phyloP scores from a whole-genome alignment of 1,139 yeast genomes.

The Magnusiomyces ingens region DNA sequence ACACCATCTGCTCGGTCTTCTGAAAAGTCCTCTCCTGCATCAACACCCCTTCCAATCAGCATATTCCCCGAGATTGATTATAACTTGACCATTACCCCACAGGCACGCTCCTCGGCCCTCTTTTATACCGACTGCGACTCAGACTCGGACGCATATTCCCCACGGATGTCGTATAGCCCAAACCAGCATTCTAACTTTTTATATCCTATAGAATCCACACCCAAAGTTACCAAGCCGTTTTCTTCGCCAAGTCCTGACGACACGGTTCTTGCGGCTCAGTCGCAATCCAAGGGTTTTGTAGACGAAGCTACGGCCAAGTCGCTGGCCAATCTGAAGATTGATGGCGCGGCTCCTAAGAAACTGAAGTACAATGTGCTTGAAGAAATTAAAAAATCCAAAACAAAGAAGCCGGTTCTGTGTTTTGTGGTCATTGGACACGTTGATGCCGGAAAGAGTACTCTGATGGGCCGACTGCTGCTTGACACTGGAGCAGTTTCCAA shows the following conservation, averaged over 20 bases:
- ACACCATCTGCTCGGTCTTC: too few species aligned
- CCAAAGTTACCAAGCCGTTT: slow-evolving; percentile 40
- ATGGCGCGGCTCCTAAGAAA: not conserved
- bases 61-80: not conserved
- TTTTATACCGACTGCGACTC: not conserved
- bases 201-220: slow-evolving; percentile 2
- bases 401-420: slow-evolving; percentile 46
- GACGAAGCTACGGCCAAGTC: slow-evolving; percentile 1
- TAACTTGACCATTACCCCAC: not conserved
- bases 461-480: slow-evolving; percentile 80
- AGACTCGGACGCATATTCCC: not conserved
- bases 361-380: slow-evolving; percentile 13
- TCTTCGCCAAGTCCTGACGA: slow-evolving; percentile 81
- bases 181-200: slow-evolving; percentile 3
- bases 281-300: slow-evolving; percentile 17
- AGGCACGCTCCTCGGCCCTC: not conserved
- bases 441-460: slow-evolving; percentile 95
- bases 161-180: not conserved
- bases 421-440: slow-evolving; percentile 92
- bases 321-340: not conserved
- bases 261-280: slow-evolving; percentile 54
- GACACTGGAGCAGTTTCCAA: slow-evolving; percentile 79
- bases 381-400: slow-evolving; percentile 42
- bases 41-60: not conserved
- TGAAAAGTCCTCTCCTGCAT: too few species aligned